phyloP scores from a whole-genome alignment of 2,329 filamentous ascomycete genomes.

The Akanthomyces muscarius region DNA sequence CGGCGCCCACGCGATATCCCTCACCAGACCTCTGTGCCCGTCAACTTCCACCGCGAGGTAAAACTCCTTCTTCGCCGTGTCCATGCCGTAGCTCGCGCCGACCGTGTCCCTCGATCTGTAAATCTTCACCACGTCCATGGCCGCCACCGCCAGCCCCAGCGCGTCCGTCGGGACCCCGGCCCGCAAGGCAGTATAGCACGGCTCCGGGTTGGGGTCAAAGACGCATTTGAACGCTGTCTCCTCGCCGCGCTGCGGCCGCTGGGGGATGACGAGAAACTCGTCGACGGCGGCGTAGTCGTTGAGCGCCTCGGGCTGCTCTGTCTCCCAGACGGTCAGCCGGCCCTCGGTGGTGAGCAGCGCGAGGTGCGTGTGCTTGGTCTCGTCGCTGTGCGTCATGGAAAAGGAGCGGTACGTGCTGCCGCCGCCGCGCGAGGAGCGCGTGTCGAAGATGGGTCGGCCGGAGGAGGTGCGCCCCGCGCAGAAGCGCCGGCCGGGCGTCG shows the following conservation, averaged over 20 bases:
- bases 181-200: slow-evolving; percentile 71
- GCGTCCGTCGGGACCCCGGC: slow-evolving; percentile 79
- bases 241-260: slow-evolving; percentile 70
- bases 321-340: slow-evolving; percentile 75
- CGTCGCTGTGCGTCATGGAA: slow-evolving; percentile 77
- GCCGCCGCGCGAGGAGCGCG: slow-evolving; percentile 44
- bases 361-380: slow-evolving; percentile 75
- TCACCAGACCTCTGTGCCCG: slow-evolving; percentile 71
- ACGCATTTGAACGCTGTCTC: slow-evolving; percentile 82
- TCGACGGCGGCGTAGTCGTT: slow-evolving; percentile 72
- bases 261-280: slow-evolving; percentile 65
- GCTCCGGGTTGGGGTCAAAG: slow-evolving; percentile 83
- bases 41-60: slow-evolving; percentile 76
- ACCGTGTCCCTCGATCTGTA: slow-evolving; percentile 69
- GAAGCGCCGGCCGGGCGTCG: slow-evolving; percentile 77
- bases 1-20: slow-evolving; percentile 89
- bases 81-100: slow-evolving; percentile 47
- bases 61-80: slow-evolving; percentile 67
- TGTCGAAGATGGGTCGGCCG: slow-evolving; percentile 52
- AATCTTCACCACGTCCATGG: slow-evolving; percentile 77
- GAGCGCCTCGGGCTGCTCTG: slow-evolving; percentile 77
- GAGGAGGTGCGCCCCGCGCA: slow-evolving; percentile 52
- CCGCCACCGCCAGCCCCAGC: slow-evolving; percentile 77
- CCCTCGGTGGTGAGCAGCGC: slow-evolving; percentile 82
- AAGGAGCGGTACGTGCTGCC: slow-evolving; percentile 71